Evolutionary conservation across 768 basidiomycete genomes (phyloP).

Genomic region (Mycena rosella): DNA sequence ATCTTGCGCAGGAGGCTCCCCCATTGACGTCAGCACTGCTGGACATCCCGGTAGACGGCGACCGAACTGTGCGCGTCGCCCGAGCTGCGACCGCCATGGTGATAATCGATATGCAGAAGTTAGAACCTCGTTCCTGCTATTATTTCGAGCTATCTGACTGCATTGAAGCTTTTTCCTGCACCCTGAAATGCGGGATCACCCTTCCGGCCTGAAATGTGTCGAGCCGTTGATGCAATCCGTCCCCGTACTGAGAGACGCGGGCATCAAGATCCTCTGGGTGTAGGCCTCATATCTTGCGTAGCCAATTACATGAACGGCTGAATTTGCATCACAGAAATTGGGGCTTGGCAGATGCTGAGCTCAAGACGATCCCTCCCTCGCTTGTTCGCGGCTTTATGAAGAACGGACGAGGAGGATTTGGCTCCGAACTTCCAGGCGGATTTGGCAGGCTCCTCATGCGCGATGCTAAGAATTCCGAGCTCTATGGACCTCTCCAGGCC

Average conservation of each 20-base stretch:
- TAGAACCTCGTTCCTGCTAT: constrained; percentile 32
- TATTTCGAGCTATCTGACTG: constrained; percentile 13
- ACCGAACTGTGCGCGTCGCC: constrained; percentile 64
- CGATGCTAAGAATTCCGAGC: constrained; percentile 66
- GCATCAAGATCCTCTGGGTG: constrained; percentile 76
- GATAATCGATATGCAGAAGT: constrained; percentile 86
- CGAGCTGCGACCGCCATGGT: constrained; percentile 65
- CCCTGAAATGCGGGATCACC: constrained; percentile 66
- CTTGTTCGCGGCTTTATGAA: constrained; percentile 68
- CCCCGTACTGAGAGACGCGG: constrained; percentile 60
- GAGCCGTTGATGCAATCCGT: constrained; percentile 64
- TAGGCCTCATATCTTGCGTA: constrained; percentile 44
- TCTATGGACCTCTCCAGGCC: constrained; percentile 73
- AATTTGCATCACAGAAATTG: constrained; percentile 63
- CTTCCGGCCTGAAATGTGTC: constrained; percentile 69
- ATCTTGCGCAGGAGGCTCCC: constrained; percentile 48
- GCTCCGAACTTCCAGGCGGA: constrained; percentile 62
- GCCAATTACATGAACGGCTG: constrained; percentile 4
- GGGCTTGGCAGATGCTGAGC: constrained; percentile 76
- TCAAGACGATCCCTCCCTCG: constrained; percentile 71
- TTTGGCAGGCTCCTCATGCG: constrained; percentile 74
- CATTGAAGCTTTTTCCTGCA: constrained; percentile 71
- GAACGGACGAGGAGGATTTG: constrained; percentile 63
- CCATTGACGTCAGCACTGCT: constrained; percentile 54
- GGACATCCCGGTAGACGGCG: constrained; percentile 68